Base-by-base conservation (phyloP, 2,329 filamentous ascomycete species). In the Madurella mycetomatis region DNA sequence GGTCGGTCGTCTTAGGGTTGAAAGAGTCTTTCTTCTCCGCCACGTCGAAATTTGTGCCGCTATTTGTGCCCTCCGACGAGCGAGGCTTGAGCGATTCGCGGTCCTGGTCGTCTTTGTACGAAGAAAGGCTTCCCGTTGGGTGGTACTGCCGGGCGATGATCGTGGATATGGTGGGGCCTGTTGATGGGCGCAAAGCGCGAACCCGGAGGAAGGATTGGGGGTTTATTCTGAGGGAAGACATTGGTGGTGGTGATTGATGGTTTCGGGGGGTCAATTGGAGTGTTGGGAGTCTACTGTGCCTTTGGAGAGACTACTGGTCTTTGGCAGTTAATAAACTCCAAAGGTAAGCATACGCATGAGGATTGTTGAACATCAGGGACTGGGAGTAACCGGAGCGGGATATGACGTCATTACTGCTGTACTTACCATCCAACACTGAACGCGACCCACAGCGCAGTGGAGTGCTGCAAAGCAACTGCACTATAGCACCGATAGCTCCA, bases 1-100 rank as follows among this genome's bases (percentile, higher is more conserved):
- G 90, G 17, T 77, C 73, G 25, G 87, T 92, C 67, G 81, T 82
- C 52, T 76, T 70, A 0, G 84, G 82, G 66, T 90, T 79, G 70
- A 88, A 95, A 1, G 90, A 86, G 0, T 84, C 79, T 41, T 84
- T 76, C 31, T 77, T 73, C 0, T 79, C 76, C 0, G 84, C 78
- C 12, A 73, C 72, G 42, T 81, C 76, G 44, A 84, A 76, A 62
- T 87, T 88, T 0, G 81, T 82, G 3, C 83, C 87, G 47, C 82
- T 84, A 66, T 86, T 83, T 54, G 82, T 82, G 70, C 85, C 82
- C 67, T 95, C 88, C 51, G 79, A 82, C 2, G 79, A 71, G 34
- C 81, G 76, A 0, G 87, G 83, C 55, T 86, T 81, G 34, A 95
- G 77, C 2, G 77, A 77, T 59, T 86, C 78, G 49, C 83, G 80